A percentile compares a stretch with the other conserved stretches of the same genome.
Conservation (phyloP, 192 early-diverging fungal genomes). For the Gryganskiella cystojenkinii region DNA sequence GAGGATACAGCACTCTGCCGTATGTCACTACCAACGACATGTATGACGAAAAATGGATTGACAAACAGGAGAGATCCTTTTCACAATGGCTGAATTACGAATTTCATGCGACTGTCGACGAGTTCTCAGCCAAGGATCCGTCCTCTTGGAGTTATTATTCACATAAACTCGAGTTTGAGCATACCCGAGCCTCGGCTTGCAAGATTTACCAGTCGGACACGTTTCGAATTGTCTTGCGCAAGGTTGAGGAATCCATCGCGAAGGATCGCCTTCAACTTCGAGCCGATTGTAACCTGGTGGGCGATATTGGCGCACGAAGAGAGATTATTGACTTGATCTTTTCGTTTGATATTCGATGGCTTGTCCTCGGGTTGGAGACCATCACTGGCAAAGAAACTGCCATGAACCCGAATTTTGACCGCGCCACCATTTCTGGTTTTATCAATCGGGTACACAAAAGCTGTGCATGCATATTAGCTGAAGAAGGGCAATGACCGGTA, state of each 20-base stretch:
- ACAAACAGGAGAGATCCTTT: constrained; percentile 53
- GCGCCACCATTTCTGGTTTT: constrained; percentile 32
- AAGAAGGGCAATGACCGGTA: too few species aligned
- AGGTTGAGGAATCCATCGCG: constrained; percentile 49
- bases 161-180: constrained; percentile 48
- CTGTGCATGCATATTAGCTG: too few species aligned
- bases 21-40: constrained; percentile 53
- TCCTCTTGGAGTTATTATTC: constrained; percentile 52
- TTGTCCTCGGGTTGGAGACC: constrained; percentile 51
- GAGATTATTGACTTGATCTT: constrained; percentile 53
- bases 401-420: constrained; percentile 45
- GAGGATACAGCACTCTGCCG: constrained; percentile 44
- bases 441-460: constrained; percentile 47
- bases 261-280: constrained; percentile 35
- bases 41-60: constrained; percentile 57
- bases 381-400: constrained; percentile 49
- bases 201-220: constrained; percentile 51
- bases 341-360: constrained; percentile 52
- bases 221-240: constrained; percentile 45
- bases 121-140: constrained; percentile 36
- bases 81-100: constrained; percentile 53
- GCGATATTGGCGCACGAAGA: constrained; percentile 27
- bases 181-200: constrained; percentile 39
- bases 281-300: constrained; percentile 36
- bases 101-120: constrained; percentile 39